Conservation (phyloP, 139 green algal genomes). For the Penium margaritaceum region DNA sequence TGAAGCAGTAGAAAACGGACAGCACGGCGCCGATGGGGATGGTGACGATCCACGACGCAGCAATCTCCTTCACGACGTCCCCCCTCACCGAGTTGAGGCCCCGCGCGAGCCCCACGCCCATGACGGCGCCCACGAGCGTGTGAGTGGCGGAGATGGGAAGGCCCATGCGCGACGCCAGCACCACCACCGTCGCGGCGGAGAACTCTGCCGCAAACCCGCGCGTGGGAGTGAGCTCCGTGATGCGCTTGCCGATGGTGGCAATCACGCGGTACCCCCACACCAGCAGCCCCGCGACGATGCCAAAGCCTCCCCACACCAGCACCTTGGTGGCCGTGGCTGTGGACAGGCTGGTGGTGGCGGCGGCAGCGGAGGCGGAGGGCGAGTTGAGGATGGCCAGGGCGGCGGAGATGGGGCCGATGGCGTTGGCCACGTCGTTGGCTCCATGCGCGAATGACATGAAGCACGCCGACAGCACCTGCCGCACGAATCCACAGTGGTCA, state of each 20-base stretch:
- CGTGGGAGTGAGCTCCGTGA: constrained; percentile 38
- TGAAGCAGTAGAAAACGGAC: constrained; percentile 8
- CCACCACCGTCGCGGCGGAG: constrained; percentile 20
- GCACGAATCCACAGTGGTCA: no score
- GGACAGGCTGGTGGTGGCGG: not conserved
- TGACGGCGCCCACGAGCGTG: constrained; percentile 33
- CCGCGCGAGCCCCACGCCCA: constrained; percentile 24
- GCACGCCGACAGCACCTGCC: constrained; percentile 77
- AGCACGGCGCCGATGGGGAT: constrained; percentile 25
- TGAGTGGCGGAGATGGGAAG: constrained; percentile 37
- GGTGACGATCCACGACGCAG: constrained; percentile 34
- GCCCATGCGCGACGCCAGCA: constrained; percentile 35
- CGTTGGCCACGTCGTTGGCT: constrained; percentile 51
- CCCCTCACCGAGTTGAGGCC: constrained; percentile 7
- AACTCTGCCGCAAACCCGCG: constrained; percentile 34
- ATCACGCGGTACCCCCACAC: constrained; percentile 41
- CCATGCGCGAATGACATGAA: constrained; percentile 69
- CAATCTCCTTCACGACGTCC: constrained; percentile 31
- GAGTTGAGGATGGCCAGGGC: constrained; percentile 20
- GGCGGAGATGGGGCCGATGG: constrained; percentile 58
- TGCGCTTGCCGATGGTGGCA: constrained; percentile 36
- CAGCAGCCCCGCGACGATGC: constrained; percentile 36
- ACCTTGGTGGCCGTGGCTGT: constrained; percentile 16
- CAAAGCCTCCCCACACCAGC: constrained; percentile 30
- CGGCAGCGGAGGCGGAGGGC: not conserved